Evolutionary conservation across 805 yeast species (phyloP).

Genomic region (Myxozyma sirexii): DNA sequence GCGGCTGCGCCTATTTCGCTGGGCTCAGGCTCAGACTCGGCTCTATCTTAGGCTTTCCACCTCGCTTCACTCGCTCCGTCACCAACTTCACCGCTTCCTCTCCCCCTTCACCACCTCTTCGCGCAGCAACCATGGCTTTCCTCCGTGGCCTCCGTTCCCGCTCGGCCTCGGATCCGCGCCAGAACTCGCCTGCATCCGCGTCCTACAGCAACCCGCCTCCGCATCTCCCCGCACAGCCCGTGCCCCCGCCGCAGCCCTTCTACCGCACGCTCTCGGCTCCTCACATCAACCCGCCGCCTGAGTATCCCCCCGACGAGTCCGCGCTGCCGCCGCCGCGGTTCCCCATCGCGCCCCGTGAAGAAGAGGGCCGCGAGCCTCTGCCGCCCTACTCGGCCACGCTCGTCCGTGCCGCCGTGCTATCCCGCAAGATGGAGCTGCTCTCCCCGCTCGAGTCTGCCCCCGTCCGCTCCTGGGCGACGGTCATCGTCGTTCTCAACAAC

Average conservation of each 20-base stretch:
- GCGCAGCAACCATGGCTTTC: slow-evolving; percentile 22
- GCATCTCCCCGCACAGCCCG: slow-evolving; percentile 6
- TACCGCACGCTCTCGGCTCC: slow-evolving; percentile 26
- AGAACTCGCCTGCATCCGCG: background rate
- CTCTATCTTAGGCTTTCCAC: background rate
- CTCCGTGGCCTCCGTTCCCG: slow-evolving; percentile 31
- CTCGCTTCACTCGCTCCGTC: background rate
- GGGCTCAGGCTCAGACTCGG: too few species aligned
- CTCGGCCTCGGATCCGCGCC: slow-evolving; percentile 28
- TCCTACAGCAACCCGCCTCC: background rate
- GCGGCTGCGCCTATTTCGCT: too few species aligned
- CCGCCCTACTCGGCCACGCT: slow-evolving; percentile 73
- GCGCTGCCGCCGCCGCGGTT: slow-evolving; percentile 24
- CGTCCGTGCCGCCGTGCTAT: slow-evolving; percentile 57
- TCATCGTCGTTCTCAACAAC: slow-evolving; percentile 75
- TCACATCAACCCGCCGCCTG: slow-evolving; percentile 15
- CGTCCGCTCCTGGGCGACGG: slow-evolving; percentile 68
- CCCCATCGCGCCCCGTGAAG: slow-evolving; percentile 31
- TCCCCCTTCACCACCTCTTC: background rate
- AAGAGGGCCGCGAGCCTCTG: slow-evolving; percentile 48
- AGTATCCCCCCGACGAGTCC: slow-evolving; percentile 13
- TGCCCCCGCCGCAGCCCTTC: slow-evolving; percentile 12
- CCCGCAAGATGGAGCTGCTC: slow-evolving; percentile 72
- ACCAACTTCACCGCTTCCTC: background rate
- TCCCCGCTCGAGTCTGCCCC: slow-evolving; percentile 75